Evolutionary conservation across 1,284 basidiomycete species (phyloP).

Genomic region (Veloboletus limbatus): DNA sequence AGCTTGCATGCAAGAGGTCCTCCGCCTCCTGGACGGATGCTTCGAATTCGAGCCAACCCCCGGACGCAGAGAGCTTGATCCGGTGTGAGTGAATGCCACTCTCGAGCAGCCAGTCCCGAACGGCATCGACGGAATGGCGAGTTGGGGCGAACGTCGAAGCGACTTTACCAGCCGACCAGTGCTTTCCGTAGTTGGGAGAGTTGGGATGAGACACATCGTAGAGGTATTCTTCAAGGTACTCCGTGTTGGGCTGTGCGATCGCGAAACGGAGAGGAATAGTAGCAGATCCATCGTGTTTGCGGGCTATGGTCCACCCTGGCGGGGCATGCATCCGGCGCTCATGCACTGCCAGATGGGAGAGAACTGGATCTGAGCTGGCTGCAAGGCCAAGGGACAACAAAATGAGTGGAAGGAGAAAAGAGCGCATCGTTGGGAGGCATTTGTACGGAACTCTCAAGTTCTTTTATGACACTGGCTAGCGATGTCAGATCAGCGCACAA

Average conservation of each 20-base stretch:
- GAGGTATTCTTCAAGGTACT: slow-evolving; percentile 38
- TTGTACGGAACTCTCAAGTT: not conserved
- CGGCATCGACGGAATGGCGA: slow-evolving; percentile 36
- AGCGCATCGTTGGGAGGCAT: slow-evolving; percentile 13
- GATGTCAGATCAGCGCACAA: too few relatives aligned
- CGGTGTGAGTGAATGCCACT: slow-evolving; percentile 37
- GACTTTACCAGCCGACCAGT: slow-evolving; percentile 42
- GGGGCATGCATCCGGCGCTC: slow-evolving; percentile 37
- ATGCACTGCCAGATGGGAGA: slow-evolving; percentile 24
- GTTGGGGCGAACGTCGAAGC: slow-evolving; percentile 43
- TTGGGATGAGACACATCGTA: slow-evolving; percentile 45
- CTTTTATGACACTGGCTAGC: not conserved
- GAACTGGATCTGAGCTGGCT: slow-evolving; percentile 13
- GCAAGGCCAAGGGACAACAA: slow-evolving; percentile 19
- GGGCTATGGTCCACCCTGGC: slow-evolving; percentile 34
- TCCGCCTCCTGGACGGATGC: slow-evolving; percentile 45
- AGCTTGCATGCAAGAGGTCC: slow-evolving; percentile 40
- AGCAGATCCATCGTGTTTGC: slow-evolving; percentile 29
- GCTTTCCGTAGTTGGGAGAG: slow-evolving; percentile 45
- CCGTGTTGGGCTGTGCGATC: slow-evolving; percentile 42
- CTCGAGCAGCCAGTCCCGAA: slow-evolving; percentile 39
- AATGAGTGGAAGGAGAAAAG: slow-evolving; percentile 26
- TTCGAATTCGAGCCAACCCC: slow-evolving; percentile 44
- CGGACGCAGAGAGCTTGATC: slow-evolving; percentile 33
- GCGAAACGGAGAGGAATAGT: slow-evolving; percentile 44